Percentiles rank a stretch among this genome's conserved stretches.
Conservation (phyloP, 148 eudicot genomes). For the Cornus florida region DNA sequence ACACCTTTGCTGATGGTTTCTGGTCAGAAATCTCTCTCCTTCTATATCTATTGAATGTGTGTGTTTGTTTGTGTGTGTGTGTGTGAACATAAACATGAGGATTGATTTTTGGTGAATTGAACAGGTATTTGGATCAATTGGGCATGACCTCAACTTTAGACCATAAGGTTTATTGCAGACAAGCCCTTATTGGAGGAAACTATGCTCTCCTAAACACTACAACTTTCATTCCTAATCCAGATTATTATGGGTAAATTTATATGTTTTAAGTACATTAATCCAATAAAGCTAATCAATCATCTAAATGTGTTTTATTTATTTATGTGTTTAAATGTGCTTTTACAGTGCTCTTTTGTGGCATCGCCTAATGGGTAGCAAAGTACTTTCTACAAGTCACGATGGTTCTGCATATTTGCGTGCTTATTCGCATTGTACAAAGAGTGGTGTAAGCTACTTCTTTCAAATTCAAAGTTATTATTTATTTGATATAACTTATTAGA, state of each 20-base stretch:
- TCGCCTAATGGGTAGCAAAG: conserved; percentile 47
- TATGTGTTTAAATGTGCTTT: not conserved
- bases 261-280: not conserved
- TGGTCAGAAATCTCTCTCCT: conserved; percentile 24
- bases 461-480: not conserved
- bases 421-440: conserved; percentile 52
- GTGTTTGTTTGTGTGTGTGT: no score
- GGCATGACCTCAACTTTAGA: conserved; percentile 55
- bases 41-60: no score
- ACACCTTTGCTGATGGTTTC: conserved; percentile 51
- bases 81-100: no score
- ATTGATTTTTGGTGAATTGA: not conserved
- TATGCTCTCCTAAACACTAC: conserved; percentile 58
- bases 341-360: conserved; percentile 59
- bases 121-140: conserved; percentile 66
- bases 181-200: conserved; percentile 61
- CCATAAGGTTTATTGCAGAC: conserved; percentile 60
- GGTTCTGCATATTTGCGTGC: conserved; percentile 36
- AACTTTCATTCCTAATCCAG: conserved; percentile 58
- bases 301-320: not conserved
- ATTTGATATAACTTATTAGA: not conserved
- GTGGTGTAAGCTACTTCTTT: conserved; percentile 20
- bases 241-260: conserved; percentile 49
- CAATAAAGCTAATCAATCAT: not conserved
- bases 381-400: conserved; percentile 28